A percentile compares a stretch with the other conserved stretches of the same genome.
Evolutionary conservation across 129 eudicot genomes (phyloP).

Genomic region (Solidago caesia): DNA sequence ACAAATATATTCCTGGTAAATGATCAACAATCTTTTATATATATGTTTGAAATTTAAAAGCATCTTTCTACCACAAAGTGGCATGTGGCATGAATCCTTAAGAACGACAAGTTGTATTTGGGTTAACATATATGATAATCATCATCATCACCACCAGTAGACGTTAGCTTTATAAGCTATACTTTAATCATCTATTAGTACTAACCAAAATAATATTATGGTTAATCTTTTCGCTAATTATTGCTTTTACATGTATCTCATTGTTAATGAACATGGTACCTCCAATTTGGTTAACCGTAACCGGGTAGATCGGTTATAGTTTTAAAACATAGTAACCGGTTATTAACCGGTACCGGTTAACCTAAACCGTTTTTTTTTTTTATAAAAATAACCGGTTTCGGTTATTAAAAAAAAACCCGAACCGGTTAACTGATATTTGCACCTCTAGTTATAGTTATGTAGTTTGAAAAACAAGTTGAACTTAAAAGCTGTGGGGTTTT

Average conservation of each 20-base stretch:
- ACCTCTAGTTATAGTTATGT: too few relatives aligned
- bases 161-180: constrained; percentile 19
- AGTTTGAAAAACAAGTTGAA: too few relatives aligned
- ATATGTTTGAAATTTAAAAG: neutral
- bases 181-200: constrained; percentile 1
- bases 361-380: too few relatives aligned
- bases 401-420: too few relatives aligned
- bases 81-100: constrained; percentile 28
- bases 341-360: too few relatives aligned
- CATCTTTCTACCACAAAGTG: constrained; percentile 9
- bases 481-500: too few relatives aligned
- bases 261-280: constrained; percentile 19
- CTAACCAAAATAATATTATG: constrained; percentile 19
- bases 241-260: constrained; percentile 7
- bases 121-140: constrained; percentile 11
- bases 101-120: constrained; percentile 17
- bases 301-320: too few relatives aligned
- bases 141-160: constrained; percentile 28
- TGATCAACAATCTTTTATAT: neutral
- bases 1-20: neutral
- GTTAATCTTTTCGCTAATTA: constrained; percentile 10
- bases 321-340: too few relatives aligned
- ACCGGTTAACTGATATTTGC: too few relatives aligned
- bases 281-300: too few relatives aligned
- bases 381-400: too few relatives aligned